Evolutionary conservation across 2,329 filamentous ascomycete genomes (phyloP), one percentile per base, ranked within the genome.

Genomic region (Curvularia sp.): DNA sequence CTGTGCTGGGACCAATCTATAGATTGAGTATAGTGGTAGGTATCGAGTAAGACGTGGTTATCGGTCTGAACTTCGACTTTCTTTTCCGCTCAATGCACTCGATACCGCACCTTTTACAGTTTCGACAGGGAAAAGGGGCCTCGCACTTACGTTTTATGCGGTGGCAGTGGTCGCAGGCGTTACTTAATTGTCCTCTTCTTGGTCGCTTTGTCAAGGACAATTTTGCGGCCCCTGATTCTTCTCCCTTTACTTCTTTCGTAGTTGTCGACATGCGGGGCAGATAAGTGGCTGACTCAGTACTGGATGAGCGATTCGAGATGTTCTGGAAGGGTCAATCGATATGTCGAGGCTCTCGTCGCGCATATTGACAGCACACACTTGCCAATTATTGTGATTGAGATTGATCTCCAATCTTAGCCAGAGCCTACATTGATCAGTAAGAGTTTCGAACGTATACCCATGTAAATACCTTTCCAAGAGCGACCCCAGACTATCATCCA

Each of bases 391-490:
- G 10, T 34, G n/a, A 48, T 32, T 18, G n/a, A 48, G 19, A 48
- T 48, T 23, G 10, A 30, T 36, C 15, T 48, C 32, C 45, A 10
- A 19, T 48, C 12, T 48, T 15, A 15, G 45, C 45, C 18, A 48
- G 45, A 48, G 30, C 28, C 45, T 48, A 34, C 2, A 48, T 48
- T 23, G 28, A 48, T 48, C 9, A 23, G 45, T 48, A 34, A 34
- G 19, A 34, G 28, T 34, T 34, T 48, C 18, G 18, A 48, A 48
- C 5, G 9, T 48, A 48, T 48, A 15, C 28, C 13, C 28, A 28
- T 48, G 32, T 34, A 48, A n/a, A 48, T 48, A 34, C 9, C 18
- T 48, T 48, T 48, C 28, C n/a, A 48, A 48, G 30, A 48, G 25
- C 28, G 19, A 48, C 23, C n/a, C 30, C n/a, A 48, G 28, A 18